Base-by-base conservation (phyloP, 345 rosid genomes). In the Geranium brycei region DNA sequence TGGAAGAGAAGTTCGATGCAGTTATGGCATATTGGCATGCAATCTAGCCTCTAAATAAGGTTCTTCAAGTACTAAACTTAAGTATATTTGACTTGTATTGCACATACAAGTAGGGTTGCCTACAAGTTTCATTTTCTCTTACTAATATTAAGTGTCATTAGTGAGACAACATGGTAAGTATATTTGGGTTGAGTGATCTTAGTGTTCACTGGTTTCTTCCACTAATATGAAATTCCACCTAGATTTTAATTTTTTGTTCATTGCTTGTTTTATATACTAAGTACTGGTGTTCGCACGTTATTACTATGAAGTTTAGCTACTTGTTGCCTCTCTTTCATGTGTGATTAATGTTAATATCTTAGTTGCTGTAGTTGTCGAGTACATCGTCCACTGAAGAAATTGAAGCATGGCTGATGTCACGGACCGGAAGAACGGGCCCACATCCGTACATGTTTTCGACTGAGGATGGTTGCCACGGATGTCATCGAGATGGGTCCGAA, bases 281-380 rank as follows among this genome's bases (percentile, higher is more conserved):
- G 28, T 23, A 23, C 28, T 23, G 28, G 28, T 23, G 1, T 23
- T 23, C 28, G 1, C 28, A 23, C 28, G 2, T 23, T 2, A 23
- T 23, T 23, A 1, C 28, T 23, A 23, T 23, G 28, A 23, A 7
- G 19, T 71, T 61, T 58, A 65, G 75, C 3, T 23, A 15, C 28
- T 15, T 63, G 5, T 23, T 23, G 65, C 31, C 17, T 31, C n/a
- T n/a, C n/a, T n/a, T n/a, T n/a, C n/a, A 13, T 51, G 19, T 64
- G 40, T 12, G 32, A 19, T 47, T 63, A 47, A 80, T 59, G 5
- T 8, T 0, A 14, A 28, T 38, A 14, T 4, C 32, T 61, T 65
- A 38, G 62, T 73, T 58, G 41, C 51, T 79, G 79, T 83, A 83
- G 95, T 83, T 77, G 82, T 85, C 65, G 87, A 88, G 64, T 85